phyloP scores from a whole-genome alignment of 257 asterid species.

The Solanum sejunctum region DNA sequence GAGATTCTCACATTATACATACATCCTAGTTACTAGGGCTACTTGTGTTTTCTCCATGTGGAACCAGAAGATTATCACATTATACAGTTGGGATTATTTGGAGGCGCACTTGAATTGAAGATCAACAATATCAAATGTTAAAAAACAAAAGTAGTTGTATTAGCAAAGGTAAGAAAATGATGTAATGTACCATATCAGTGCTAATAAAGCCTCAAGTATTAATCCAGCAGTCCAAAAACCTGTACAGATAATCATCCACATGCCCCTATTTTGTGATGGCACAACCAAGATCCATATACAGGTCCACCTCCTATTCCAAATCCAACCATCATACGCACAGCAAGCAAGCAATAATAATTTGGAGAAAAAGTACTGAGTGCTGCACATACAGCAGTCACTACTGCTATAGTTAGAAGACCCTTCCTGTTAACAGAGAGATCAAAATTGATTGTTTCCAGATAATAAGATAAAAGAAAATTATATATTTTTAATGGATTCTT shows the following conservation, averaged over 20 bases:
- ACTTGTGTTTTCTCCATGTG: not conserved
- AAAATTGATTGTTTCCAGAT: not conserved
- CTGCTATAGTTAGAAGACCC: slow-evolving; percentile 54
- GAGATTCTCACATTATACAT: no score
- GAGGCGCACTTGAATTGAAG: not conserved
- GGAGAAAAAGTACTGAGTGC: slow-evolving; percentile 51
- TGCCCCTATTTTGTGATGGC: slow-evolving; percentile 51
- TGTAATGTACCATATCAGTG: slow-evolving; percentile 37
- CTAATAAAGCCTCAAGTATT: slow-evolving; percentile 61
- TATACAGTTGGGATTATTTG: not conserved
- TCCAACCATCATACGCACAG: slow-evolving; percentile 48
- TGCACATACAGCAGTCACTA: slow-evolving; percentile 43
- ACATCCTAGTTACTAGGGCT: not conserved
- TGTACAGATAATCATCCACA: slow-evolving; percentile 59
- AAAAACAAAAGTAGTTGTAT: not conserved
- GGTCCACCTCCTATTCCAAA: slow-evolving; percentile 77
- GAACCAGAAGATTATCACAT: not conserved
- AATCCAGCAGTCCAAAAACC: slow-evolving; percentile 63
- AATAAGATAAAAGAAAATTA: not conserved
- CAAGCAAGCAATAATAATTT: slow-evolving; percentile 32
- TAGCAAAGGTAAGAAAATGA: not conserved
- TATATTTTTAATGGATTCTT: not conserved
- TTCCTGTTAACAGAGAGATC: slow-evolving; percentile 23
- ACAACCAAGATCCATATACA: slow-evolving; percentile 76
- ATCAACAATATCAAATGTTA: not conserved